phyloP scores from a whole-genome alignment of 257 asterid genomes.

The Solanum ossicruentum region DNA sequence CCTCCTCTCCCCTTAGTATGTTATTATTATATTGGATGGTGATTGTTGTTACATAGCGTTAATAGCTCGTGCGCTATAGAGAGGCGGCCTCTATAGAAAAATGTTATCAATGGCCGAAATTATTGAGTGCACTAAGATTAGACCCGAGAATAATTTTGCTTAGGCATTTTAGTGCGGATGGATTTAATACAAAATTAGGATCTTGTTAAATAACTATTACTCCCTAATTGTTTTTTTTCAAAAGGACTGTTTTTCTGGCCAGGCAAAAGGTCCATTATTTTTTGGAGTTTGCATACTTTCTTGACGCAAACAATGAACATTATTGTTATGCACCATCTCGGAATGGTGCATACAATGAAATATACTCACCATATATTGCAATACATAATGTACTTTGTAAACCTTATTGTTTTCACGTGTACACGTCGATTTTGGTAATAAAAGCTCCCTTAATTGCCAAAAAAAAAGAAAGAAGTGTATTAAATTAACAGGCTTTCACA shows the following conservation, averaged over 20 bases:
- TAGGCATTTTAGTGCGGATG: neutral
- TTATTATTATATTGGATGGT: slow-evolving; percentile 11
- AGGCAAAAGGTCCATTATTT: neutral
- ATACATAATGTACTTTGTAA: neutral
- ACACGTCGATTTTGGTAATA: neutral
- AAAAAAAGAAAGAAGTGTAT: neutral
- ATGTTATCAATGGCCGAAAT: neutral
- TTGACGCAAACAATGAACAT: neutral
- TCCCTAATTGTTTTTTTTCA: neutral
- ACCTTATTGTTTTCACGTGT: neutral
- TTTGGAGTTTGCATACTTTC: neutral
- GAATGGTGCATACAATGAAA: neutral
- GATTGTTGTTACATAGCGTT: no score
- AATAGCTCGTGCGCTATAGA: no score
- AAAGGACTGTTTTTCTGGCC: neutral
- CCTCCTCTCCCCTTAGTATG: no score
- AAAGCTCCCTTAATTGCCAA: neutral
- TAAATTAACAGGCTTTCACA: neutral
- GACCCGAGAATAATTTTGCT: neutral
- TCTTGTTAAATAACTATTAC: neutral
- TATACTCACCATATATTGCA: neutral
- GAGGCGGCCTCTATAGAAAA: no score
- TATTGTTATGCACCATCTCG: neutral
- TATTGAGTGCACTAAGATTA: neutral
- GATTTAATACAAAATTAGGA: neutral